Percentiles rank a stretch among this genome's conserved stretches.
These are phyloP conservation scores for Litchi chinensis DNA, from an alignment of 345 rosid genomes.

Conservation along the genomic window DNA sequence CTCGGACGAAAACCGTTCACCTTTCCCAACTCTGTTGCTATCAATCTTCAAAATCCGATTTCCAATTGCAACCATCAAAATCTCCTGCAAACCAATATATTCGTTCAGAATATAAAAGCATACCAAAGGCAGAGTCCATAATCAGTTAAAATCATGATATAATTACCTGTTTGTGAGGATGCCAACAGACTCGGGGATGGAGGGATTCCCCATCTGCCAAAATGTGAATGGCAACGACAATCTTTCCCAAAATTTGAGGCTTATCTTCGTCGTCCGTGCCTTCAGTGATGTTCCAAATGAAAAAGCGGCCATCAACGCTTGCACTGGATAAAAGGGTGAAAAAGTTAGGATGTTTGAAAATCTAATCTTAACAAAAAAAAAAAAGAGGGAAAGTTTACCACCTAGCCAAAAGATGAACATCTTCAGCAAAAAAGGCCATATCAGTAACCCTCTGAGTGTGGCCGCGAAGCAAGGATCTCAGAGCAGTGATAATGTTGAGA, in stretches of 20 bases:
- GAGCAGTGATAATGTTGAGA: conserved; percentile 70
- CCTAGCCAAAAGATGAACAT: conserved; percentile 86
- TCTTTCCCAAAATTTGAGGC: conserved; percentile 64
- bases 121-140: background rate
- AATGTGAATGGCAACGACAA: conserved; percentile 59
- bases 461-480: conserved; percentile 73
- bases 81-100: conserved; percentile 47
- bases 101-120: background rate
- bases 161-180: conserved; percentile 79
- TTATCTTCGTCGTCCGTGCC: conserved; percentile 73
- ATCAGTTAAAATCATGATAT: background rate
- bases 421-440: conserved; percentile 87
- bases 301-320: conserved; percentile 61
- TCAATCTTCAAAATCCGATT: conserved; percentile 60
- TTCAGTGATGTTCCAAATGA: conserved; percentile 70
- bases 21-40: conserved; percentile 58
- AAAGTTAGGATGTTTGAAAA: conserved; percentile 6
- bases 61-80: conserved; percentile 67
- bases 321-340: conserved; percentile 45
- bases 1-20: conserved; percentile 49
- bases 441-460: conserved; percentile 72
- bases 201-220: conserved; percentile 44
- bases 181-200: conserved; percentile 79
- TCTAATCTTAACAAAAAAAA: background rate
- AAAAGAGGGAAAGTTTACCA: background rate